phyloP scores from a whole-genome alignment of 352 stramenopile genomes.

The Hyaloperonospora brassicae region DNA sequence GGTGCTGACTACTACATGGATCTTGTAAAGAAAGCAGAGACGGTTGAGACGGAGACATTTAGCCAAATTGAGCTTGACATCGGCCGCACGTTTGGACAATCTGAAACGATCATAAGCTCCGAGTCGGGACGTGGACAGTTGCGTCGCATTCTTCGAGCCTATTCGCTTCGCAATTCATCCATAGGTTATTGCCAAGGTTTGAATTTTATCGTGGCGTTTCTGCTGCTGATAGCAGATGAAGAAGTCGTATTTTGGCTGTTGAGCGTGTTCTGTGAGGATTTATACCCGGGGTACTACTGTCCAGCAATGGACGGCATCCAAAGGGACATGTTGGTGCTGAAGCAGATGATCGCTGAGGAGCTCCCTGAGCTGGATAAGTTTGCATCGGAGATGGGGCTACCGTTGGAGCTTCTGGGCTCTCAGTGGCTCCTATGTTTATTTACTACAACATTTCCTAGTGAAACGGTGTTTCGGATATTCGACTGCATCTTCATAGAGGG shows the following conservation, averaged over 20 bases:
- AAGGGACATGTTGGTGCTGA: conserved; percentile 85
- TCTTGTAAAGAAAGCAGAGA: conserved; percentile 38
- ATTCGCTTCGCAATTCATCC: conserved; percentile 67
- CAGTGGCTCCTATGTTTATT: conserved; percentile 89
- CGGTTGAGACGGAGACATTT: conserved; percentile 49
- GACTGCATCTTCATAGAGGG: conserved; percentile 84
- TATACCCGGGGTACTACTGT: conserved; percentile 86
- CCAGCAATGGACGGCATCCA: conserved; percentile 85
- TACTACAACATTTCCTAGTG: conserved; percentile 83
- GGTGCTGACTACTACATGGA: conserved; percentile 40
- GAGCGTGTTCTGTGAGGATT: conserved; percentile 82
- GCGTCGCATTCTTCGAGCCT: conserved; percentile 65
- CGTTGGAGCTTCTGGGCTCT: conserved; percentile 81
- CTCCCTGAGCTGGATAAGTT: conserved; percentile 70
- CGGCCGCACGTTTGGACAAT: conserved; percentile 78
- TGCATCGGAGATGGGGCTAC: conserved; percentile 61
- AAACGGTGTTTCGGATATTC: conserved; percentile 84
- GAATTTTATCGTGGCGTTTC: conserved; percentile 86
- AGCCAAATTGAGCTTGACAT: conserved; percentile 84
- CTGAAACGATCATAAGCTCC: conserved; percentile 52
- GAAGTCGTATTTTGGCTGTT: conserved; percentile 86
- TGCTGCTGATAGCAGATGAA: conserved; percentile 75
- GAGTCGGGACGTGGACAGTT: conserved; percentile 43
- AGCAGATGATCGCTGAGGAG: conserved; percentile 77
- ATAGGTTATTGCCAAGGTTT: conserved; percentile 85